A percentile compares a stretch with the other conserved stretches of the same genome.
Evolutionary conservation across 495 filamentous ascomycete genomes (phyloP).

Genomic region (Oidiodendron maius): DNA sequence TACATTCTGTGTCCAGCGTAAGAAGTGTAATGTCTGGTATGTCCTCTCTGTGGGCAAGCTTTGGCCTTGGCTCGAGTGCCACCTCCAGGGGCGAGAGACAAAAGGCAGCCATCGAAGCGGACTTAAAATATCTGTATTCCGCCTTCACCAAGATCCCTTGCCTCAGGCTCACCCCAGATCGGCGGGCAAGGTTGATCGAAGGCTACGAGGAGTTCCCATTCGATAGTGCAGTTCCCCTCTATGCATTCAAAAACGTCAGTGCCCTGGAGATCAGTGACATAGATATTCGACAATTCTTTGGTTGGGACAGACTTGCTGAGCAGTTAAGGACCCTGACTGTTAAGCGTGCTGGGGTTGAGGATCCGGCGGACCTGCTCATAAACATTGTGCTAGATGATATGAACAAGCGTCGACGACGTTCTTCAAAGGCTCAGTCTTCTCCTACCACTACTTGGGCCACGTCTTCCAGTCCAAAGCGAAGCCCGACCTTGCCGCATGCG

Average conservation of each 20-base stretch:
- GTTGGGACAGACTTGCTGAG: constrained; percentile 90
- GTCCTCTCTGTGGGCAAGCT: constrained; percentile 84
- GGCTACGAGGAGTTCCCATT: constrained; percentile 98
- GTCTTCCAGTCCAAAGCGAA: constrained; percentile 50
- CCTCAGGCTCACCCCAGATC: constrained; percentile 80
- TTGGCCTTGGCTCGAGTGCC: constrained; percentile 70
- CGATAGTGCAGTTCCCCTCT: constrained; percentile 91
- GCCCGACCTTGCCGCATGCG: constrained; percentile 45
- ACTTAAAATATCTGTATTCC: constrained; percentile 93
- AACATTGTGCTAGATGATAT: constrained; percentile 95
- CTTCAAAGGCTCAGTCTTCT: constrained; percentile 76
- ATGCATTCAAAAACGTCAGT: constrained; percentile 93
- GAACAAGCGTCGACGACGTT: constrained; percentile 81
- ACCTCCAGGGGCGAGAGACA: constrained; percentile 78
- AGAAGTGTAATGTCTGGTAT: constrained; percentile 96
- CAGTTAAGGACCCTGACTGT: constrained; percentile 86
- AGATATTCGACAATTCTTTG: constrained; percentile 93
- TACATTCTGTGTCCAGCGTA: constrained; percentile 93
- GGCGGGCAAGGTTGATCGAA: constrained; percentile 77
- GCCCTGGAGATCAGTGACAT: constrained; percentile 89
- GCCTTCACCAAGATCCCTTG: constrained; percentile 98
- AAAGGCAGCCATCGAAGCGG: constrained; percentile 74
- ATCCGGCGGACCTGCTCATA: constrained; percentile 82
- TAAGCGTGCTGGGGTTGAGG: constrained; percentile 80
- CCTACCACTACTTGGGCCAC: constrained; percentile 62